These are phyloP conservation scores for Tetramitus jugosus DNA, from an alignment of 208 protist species.

Conservation along the genomic window DNA sequence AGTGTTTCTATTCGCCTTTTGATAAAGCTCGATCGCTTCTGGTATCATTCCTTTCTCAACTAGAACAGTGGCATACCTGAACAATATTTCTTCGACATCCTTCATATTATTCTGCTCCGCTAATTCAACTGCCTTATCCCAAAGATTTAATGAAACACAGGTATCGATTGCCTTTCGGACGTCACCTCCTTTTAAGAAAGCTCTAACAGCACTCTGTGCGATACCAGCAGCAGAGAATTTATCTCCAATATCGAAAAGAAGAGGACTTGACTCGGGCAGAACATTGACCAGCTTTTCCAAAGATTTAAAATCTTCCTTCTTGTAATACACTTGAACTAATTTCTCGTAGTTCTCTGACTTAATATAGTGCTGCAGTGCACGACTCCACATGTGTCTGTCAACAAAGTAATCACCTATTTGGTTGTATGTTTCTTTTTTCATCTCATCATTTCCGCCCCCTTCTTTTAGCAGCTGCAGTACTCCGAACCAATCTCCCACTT, in stretches of 20 bases:
- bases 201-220: slow-evolving; percentile 63
- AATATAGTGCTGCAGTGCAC: slow-evolving; percentile 85
- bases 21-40: slow-evolving; percentile 89
- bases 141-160: slow-evolving; percentile 85
- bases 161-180: slow-evolving; percentile 74
- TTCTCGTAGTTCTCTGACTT: slow-evolving; percentile 76
- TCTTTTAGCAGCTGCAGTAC: slow-evolving; percentile 81
- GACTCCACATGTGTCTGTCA: slow-evolving; percentile 37
- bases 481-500: slow-evolving; percentile 86
- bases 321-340: slow-evolving; percentile 74
- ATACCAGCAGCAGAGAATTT: slow-evolving; percentile 82
- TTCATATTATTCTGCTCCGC: slow-evolving; percentile 75
- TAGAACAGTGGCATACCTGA: slow-evolving; percentile 68
- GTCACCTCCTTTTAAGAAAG: slow-evolving; percentile 75
- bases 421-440: slow-evolving; percentile 73
- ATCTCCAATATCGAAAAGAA: slow-evolving; percentile 66
- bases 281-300: slow-evolving; percentile 69
- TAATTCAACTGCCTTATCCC: slow-evolving; percentile 71
- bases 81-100: slow-evolving; percentile 72
- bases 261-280: slow-evolving; percentile 73
- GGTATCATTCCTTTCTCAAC: slow-evolving; percentile 68
- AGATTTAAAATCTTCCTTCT: slow-evolving; percentile 78
- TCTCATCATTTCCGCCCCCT: slow-evolving; percentile 74
- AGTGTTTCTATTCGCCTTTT: slow-evolving; percentile 80
- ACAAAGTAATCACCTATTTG: slow-evolving; percentile 90